Evolutionary conservation across 1,284 basidiomycete species (phyloP).

Genomic region (Boletus sp.): DNA sequence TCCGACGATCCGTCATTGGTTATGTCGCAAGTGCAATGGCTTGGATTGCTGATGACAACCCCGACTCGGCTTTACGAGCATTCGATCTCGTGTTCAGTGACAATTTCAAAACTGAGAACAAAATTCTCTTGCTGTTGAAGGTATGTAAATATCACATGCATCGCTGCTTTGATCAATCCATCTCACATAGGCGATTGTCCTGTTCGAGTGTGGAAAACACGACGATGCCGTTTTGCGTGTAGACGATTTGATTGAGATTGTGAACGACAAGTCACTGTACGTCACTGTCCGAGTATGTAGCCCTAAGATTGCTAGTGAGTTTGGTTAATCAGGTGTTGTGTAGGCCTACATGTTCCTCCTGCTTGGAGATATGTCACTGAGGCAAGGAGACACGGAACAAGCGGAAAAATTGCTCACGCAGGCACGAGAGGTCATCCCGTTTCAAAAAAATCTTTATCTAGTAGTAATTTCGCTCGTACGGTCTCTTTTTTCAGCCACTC

Average conservation of each 20-base stretch:
- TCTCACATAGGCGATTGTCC: constrained; percentile 6
- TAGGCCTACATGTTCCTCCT: constrained; percentile 8
- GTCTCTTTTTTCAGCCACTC: neutral
- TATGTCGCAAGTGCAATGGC: constrained; percentile 8
- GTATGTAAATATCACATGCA: neutral
- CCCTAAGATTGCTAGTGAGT: too few relatives aligned
- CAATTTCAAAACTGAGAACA: neutral
- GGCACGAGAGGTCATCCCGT: neutral
- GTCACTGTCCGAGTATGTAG: constrained; percentile 6
- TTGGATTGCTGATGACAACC: neutral
- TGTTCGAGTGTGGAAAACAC: constrained; percentile 12
- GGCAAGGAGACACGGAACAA: neutral
- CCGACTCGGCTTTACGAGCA: neutral
- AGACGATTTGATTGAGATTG: constrained; percentile 1
- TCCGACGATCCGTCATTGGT: neutral
- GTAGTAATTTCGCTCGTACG: constrained; percentile 14
- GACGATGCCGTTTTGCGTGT: constrained; percentile 6
- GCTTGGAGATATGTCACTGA: constrained; percentile 1
- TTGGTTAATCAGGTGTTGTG: neutral
- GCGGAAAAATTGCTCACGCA: neutral
- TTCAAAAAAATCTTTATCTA: neutral
- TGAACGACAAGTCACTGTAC: neutral
- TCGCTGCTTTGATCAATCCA: neutral
- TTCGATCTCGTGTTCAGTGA: constrained; percentile 18
- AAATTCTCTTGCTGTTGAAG: constrained; percentile 11